Conservation (phyloP, 495 filamentous ascomycete species). For the Penicillium longicatenatum region DNA sequence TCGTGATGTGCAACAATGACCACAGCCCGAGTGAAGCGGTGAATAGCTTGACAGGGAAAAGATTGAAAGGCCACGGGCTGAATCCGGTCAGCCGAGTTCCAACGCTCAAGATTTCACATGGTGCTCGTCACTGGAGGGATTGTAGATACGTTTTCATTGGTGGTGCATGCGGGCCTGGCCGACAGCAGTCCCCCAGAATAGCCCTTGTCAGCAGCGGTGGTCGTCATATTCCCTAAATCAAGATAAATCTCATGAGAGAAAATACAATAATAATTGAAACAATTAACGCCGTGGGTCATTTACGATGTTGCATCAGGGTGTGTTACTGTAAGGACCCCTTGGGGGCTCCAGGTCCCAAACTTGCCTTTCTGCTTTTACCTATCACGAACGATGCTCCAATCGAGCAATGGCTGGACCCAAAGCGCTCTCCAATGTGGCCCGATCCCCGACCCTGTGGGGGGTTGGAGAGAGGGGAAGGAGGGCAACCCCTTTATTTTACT, state of each 20-base stretch:
- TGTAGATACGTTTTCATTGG: conserved; percentile 18
- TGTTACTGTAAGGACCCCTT: conserved; percentile 28
- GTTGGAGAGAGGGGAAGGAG: conserved; percentile 8
- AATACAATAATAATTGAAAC: conserved; percentile 7
- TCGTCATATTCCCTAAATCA: conserved; percentile 10
- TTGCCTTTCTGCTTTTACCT: conserved; percentile 17
- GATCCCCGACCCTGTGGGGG: conserved; percentile 9
- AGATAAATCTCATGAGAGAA: not conserved
- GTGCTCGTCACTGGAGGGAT: conserved; percentile 2
- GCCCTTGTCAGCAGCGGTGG: conserved; percentile 16
- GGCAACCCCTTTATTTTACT: conserved; percentile 13
- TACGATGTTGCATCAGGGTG: conserved; percentile 43
- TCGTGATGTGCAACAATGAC: conserved; percentile 33
- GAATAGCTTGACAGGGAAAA: conserved; percentile 5
- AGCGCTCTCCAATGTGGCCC: conserved; percentile 6
- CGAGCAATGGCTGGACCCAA: conserved; percentile 12
- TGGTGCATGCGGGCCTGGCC: conserved; percentile 13
- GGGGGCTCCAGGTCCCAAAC: conserved; percentile 7
- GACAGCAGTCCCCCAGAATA: conserved; percentile 11
- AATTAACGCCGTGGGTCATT: conserved; percentile 20
- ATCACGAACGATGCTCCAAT: conserved; percentile 25
- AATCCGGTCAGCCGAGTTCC: conserved; percentile 27
- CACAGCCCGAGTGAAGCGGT: conserved; percentile 22
- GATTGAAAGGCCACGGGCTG: conserved; percentile 2
- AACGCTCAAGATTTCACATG: conserved; percentile 26